Conservation (phyloP, 2,329 filamentous ascomycete genomes). For the Penicillium sp. region DNA sequence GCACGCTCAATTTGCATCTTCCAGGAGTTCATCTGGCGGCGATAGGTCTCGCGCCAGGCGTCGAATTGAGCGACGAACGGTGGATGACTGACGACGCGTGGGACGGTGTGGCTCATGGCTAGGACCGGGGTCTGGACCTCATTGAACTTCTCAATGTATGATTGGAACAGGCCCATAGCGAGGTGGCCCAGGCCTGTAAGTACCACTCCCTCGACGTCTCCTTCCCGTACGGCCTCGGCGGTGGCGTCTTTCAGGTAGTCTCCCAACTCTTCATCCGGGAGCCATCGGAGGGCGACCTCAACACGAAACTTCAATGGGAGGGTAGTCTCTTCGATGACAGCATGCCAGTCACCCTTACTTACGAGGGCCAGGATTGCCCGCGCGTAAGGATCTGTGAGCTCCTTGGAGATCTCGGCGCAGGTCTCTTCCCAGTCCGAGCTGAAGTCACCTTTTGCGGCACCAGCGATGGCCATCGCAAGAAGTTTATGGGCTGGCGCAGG, state of each 20-base stretch:
- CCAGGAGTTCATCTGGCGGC: conserved; percentile 62
- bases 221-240: conserved; percentile 52
- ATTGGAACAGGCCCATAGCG: conserved; percentile 61
- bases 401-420: conserved; percentile 62
- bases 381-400: conserved; percentile 62
- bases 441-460: conserved; percentile 47
- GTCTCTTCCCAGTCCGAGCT: conserved; percentile 63
- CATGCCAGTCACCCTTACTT: conserved; percentile 60
- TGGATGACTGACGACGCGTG: conserved; percentile 58
- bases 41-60: conserved; percentile 64
- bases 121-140: conserved; percentile 65
- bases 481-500: conserved; percentile 58
- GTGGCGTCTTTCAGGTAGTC: conserved; percentile 59
- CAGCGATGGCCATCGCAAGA: conserved; percentile 55
- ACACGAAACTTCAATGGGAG: conserved; percentile 62
- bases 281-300: conserved; percentile 60
- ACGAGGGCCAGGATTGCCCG: conserved; percentile 63
- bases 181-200: conserved; percentile 62
- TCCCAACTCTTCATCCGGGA: conserved; percentile 48
- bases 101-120: conserved; percentile 60
- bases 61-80: conserved; percentile 56
- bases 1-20: conserved; percentile 61
- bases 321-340: conserved; percentile 59
- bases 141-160: conserved; percentile 60
- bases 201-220: conserved; percentile 62